These are phyloP conservation scores for Endotrypanum monterogeii DNA, from an alignment of 208 protist genomes.

Conservation along the genomic window DNA sequence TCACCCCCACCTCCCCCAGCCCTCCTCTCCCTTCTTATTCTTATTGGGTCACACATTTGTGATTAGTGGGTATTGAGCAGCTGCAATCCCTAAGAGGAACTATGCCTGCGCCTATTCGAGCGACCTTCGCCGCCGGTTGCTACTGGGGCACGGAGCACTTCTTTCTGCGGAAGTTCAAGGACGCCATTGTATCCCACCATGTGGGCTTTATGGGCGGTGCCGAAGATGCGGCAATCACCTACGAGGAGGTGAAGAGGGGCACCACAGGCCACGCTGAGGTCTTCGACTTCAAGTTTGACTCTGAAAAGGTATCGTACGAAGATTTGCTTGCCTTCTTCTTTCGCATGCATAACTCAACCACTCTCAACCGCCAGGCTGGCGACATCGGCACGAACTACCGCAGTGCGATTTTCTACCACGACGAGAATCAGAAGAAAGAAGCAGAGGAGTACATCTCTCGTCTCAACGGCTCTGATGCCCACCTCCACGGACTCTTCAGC, in stretches of 20 bases:
- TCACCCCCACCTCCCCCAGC: no score
- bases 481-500: constrained; percentile 61
- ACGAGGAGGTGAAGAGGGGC: constrained; percentile 93
- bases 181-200: constrained; percentile 65
- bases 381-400: constrained; percentile 96
- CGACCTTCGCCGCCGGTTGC: constrained; percentile 90
- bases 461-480: constrained; percentile 61
- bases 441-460: constrained; percentile 79
- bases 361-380: constrained; percentile 85
- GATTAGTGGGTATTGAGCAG: background rate
- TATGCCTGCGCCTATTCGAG: constrained; percentile 36
- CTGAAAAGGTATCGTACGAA: constrained; percentile 77
- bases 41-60: background rate
- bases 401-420: constrained; percentile 92
- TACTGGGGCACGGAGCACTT: constrained; percentile 95
- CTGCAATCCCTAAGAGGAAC: background rate
- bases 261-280: constrained; percentile 95
- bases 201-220: constrained; percentile 93
- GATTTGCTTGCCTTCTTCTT: constrained; percentile 94
- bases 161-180: constrained; percentile 85
- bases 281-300: constrained; percentile 88
- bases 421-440: constrained; percentile 79
- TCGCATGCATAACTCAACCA: constrained; percentile 95
- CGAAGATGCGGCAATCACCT: constrained; percentile 47
- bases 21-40: no score